These are phyloP conservation scores for Cyberlindnera nakhonratchasimensis DNA, from an alignment of 805 yeast genomes.

Conservation along the genomic window DNA sequence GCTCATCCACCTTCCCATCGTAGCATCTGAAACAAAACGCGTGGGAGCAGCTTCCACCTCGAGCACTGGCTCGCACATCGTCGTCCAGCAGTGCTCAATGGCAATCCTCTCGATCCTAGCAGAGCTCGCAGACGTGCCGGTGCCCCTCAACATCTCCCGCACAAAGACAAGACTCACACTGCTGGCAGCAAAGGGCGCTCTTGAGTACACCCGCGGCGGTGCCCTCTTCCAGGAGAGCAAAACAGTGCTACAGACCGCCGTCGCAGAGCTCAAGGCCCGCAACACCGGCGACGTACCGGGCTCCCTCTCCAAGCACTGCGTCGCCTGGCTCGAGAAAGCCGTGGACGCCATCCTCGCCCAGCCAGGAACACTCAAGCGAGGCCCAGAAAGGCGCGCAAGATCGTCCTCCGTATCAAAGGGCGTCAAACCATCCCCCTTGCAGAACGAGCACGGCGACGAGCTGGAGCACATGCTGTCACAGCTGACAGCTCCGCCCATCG, in stretches of 20 bases:
- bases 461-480: conserved; percentile 28
- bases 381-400: conserved; percentile 16
- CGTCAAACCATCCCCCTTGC: conserved; percentile 18
- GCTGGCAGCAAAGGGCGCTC: conserved; percentile 67
- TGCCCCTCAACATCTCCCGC: conserved; percentile 61
- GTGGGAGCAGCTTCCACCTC: no score
- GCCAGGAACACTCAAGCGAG: conserved; percentile 12
- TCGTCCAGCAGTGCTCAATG: conserved; percentile 64
- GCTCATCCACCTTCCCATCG: conserved; percentile 61
- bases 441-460: conserved; percentile 15
- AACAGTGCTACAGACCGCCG: conserved; percentile 46
- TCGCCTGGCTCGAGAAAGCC: conserved; percentile 54
- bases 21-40: conserved; percentile 41
- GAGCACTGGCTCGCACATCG: conserved; percentile 56
- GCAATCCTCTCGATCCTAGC: conserved; percentile 55
- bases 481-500: conserved; percentile 28
- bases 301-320: conserved; percentile 53
- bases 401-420: conserved; percentile 8
- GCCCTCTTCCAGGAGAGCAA: conserved; percentile 71
- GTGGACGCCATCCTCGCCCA: conserved; percentile 51
- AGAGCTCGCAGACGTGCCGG: conserved; percentile 47
- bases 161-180: conserved; percentile 62
- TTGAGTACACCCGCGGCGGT: conserved; percentile 83
- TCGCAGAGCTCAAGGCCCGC: conserved; percentile 42
- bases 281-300: conserved; percentile 55